Conservation (phyloP, 306 rosid genomes). For the Nissolia schottii region DNA sequence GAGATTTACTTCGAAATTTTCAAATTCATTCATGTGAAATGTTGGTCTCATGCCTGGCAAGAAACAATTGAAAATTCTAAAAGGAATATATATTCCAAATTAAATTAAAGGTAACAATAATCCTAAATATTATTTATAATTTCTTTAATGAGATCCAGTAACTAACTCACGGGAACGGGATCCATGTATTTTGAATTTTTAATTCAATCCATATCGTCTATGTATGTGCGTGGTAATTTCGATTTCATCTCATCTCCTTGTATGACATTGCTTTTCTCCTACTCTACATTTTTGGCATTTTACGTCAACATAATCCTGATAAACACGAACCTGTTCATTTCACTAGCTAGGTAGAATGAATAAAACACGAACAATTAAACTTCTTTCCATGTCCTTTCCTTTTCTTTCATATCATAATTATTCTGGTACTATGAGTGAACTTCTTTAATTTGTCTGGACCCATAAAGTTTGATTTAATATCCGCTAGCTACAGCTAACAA, state of each 20-base stretch:
- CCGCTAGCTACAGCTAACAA: conserved; percentile 8
- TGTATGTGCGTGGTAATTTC: background rate
- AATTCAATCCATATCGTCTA: background rate
- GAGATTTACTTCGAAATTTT: background rate
- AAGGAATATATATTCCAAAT: no score
- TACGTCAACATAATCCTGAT: conserved; percentile 17
- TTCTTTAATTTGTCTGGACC: background rate
- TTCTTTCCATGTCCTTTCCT: background rate
- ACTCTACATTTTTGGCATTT: background rate
- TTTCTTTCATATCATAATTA: background rate
- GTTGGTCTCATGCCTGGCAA: background rate
- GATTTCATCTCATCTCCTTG: background rate
- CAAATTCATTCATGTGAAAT: background rate
- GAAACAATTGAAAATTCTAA: conserved; percentile 1
- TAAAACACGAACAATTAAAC: background rate
- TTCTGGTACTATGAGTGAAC: background rate
- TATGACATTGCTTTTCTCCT: background rate
- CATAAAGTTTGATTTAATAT: background rate
- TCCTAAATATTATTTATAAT: no score
- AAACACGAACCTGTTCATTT: conserved; percentile 12
- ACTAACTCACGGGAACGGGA: background rate
- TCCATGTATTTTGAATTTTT: background rate
- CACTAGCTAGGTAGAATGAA: background rate
- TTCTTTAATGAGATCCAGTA: background rate
- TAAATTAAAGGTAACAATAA: no score